Conservation (phyloP, 805 yeast genomes). For the Monosporozyma servazzii region DNA sequence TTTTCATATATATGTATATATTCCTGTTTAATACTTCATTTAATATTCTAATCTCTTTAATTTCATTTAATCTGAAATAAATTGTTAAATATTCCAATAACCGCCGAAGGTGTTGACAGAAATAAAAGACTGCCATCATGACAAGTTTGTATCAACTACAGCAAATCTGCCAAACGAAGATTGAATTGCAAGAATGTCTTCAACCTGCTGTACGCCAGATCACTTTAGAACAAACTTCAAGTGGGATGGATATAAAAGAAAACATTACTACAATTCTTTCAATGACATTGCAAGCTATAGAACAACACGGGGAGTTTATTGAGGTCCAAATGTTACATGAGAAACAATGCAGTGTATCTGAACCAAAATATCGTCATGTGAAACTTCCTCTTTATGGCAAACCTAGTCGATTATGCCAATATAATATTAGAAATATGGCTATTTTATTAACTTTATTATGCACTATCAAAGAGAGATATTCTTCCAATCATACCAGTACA, state of each 20-base stretch:
- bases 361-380: background rate
- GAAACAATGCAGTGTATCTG: background rate
- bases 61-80: background rate
- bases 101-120: background rate
- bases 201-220: slow-evolving; percentile 13
- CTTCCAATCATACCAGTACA: slow-evolving; percentile 12
- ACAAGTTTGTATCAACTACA: slow-evolving; percentile 7
- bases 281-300: slow-evolving; percentile 14
- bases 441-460: slow-evolving; percentile 14
- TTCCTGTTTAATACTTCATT: background rate
- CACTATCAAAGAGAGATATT: slow-evolving; percentile 7
- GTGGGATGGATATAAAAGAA: background rate
- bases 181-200: slow-evolving; percentile 9
- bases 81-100: background rate
- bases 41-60: background rate
- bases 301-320: slow-evolving; percentile 16
- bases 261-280: slow-evolving; percentile 13
- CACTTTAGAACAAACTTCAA: slow-evolving; percentile 3
- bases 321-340: background rate
- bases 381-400: slow-evolving; percentile 10
- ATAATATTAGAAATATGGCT: slow-evolving; percentile 7
- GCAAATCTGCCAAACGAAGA: slow-evolving; percentile 5
- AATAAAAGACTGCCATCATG: background rate
- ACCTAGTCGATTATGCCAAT: background rate
- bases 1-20: background rate